Evolutionary conservation across 352 stramenopile genomes (phyloP), one percentile per base, ranked within the genome.

Genomic region (Blastocystis sp.): DNA sequence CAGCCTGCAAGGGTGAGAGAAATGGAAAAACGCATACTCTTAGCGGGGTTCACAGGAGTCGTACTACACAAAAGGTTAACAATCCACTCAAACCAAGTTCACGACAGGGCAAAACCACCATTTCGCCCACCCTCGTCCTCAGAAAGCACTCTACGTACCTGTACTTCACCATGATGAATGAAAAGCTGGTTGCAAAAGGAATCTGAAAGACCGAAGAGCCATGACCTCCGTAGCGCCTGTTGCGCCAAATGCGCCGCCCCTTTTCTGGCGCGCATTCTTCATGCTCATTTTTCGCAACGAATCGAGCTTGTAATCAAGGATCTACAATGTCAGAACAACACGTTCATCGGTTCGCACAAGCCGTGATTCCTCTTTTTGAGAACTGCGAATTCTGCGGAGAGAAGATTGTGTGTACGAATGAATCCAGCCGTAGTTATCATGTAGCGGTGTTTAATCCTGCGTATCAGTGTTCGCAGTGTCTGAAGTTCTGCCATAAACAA

Each of bases 381-480:
- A 73, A 73, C 24, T 73, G 63, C 36, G 63, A 73, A 32, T 73
- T 73, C n/a, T 73, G 63, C 48, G 63, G 63, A n/a, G 63, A 73
- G 38, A 48, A 44, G 11, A 73, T 73, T 21, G 3, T 73, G 6
- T 73, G 63, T 73, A 73, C 21, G 8, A 16, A 4, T 36, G 34
- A 16, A 4, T 27, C 9, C 42, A 27, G 7, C 29, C 21, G 32
- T 54, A n/a, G 21, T 73, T 32, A 53, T 51, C 6, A 38, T 36
- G 24, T 73, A 73, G 63, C 63, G 18, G 38, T 51, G 11, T 73
- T 73, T 24, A 73, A 73, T 51, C 38, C 63, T 29, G 63, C 63
- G 29, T 73, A 53, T 36, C 63, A 73, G n/a, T 73, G 63, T 51
- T 53, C 63, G 8, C 63, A 51, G 27, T 73, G 63, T 51, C 63